Evolutionary conservation across 257 asterid genomes (phyloP).

Genomic region (Fraxinus cuspidata): DNA sequence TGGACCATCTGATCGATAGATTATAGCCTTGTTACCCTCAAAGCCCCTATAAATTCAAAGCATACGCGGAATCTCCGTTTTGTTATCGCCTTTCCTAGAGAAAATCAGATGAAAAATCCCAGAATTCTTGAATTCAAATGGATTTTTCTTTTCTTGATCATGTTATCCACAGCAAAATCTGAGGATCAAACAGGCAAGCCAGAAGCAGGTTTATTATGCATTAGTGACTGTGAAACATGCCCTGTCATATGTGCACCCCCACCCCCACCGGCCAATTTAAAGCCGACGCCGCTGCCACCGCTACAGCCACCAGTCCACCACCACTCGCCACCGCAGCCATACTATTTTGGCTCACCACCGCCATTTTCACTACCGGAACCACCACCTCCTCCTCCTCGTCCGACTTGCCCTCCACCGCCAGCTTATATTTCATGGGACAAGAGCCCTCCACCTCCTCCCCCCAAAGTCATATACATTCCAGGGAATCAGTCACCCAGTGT

Average conservation of each 20-base stretch:
- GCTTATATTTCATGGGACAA: background rate
- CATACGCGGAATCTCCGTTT: background rate
- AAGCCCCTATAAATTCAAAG: conserved; percentile 24
- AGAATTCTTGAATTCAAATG: conserved; percentile 19
- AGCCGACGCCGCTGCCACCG: conserved; percentile 24
- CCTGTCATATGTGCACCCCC: conserved; percentile 81
- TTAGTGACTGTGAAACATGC: conserved; percentile 76
- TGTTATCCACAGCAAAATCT: conserved; percentile 30
- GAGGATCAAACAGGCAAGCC: conserved; percentile 34
- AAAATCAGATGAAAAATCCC: conserved; percentile 34
- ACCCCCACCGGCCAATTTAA: conserved; percentile 37
- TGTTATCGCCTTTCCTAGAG: background rate
- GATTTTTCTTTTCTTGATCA: conserved; percentile 31
- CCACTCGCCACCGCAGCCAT: background rate
- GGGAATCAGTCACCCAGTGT: background rate
- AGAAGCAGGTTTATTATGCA: conserved; percentile 52
- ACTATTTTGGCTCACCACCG: conserved; percentile 1
- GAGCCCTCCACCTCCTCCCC: conserved; percentile 10
- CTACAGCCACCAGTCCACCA: conserved; percentile 37
- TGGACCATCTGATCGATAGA: background rate
- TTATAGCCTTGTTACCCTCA: background rate
- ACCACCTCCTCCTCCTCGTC: conserved; percentile 17
- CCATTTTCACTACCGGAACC: background rate
- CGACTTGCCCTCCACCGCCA: background rate
- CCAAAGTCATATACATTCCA: background rate